Base-by-base conservation (phyloP, 345 rosid genomes). In the Gossypium arboreum region DNA sequence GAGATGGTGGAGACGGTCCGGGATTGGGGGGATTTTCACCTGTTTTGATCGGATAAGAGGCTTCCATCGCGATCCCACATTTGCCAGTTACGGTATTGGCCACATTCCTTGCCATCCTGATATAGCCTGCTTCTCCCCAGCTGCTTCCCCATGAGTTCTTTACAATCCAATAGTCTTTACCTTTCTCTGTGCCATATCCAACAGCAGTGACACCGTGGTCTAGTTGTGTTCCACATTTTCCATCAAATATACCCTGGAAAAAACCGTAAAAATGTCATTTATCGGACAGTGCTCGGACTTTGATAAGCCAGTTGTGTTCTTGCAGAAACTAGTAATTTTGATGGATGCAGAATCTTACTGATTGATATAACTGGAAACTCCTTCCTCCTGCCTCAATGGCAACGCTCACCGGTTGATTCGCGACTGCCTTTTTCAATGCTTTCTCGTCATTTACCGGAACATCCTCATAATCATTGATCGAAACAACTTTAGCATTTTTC, bases 1-100 rank as follows among this genome's bases (percentile, higher is more conserved):
- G 97, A 69, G 97, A 85, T 18, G 98, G 98, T 1, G 98, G 98
- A n/a, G 97, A 88, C 0, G 98, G 98, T 2, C 97, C 97, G 0
- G 98, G 98, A 73, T 94, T 91, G 3, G 98, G 98, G 3, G 97
- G 98, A 75, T 94, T 94, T 73, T 81, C 80, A 60, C 97, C 87
- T 4, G 75, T 89, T 86, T 94, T 94, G 71, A 91, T 62, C 0
- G 98, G 97, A 77, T 92, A 94, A 7, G 98, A 94, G 60, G 97
- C 79, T 67, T 90, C 92, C 71, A 94, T 66, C 0, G 92, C 97
- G 68, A 94, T 94, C 20, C 98, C 98, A 82, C 98, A 94, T 79
- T 87, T 90, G 1, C 98, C 97, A 0, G 91, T 59, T 16, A 77
- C 56, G 7, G 73, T 25, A 39, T 58, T 74, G 2, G 51, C 82